phyloP scores from a whole-genome alignment of 2,329 filamentous ascomycete genomes.

The Leptographium galeiforme region DNA sequence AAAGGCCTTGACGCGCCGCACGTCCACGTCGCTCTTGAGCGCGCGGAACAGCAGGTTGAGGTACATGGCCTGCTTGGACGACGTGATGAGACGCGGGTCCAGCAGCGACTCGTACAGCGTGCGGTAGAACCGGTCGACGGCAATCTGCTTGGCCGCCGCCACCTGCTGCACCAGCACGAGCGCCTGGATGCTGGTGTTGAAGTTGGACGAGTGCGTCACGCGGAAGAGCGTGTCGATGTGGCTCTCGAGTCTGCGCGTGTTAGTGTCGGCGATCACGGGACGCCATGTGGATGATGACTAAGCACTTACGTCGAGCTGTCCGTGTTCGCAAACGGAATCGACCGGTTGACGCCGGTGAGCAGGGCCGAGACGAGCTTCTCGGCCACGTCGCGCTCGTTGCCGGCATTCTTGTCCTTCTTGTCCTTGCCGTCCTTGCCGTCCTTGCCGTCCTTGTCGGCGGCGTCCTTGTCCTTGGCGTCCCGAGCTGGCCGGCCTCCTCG shows the following conservation, averaged over 20 bases:
- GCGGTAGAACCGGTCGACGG: slow-evolving; percentile 83
- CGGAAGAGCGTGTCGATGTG: slow-evolving; percentile 91
- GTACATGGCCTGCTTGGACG: slow-evolving; percentile 91
- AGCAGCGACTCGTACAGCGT: slow-evolving; percentile 91
- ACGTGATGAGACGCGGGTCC: slow-evolving; percentile 74
- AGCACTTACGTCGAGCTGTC: slow-evolving; percentile 55
- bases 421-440: slow-evolving; percentile 19
- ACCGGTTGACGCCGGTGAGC: slow-evolving; percentile 87
- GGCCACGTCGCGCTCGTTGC: slow-evolving; percentile 52
- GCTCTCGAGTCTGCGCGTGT: slow-evolving; percentile 51
- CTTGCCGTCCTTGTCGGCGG: slow-evolving; percentile 4
- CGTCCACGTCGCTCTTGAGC: slow-evolving; percentile 79
- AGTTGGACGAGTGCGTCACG: slow-evolving; percentile 95
- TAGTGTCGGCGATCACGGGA: slow-evolving; percentile 1
- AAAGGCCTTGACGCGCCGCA: slow-evolving; percentile 88
- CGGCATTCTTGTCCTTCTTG: slow-evolving; percentile 22
- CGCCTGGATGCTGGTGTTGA: slow-evolving; percentile 96
- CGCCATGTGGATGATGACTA: neutral
- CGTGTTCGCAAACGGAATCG: slow-evolving; percentile 79
- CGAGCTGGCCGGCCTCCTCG: slow-evolving; percentile 5
- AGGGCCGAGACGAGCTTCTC: slow-evolving; percentile 91
- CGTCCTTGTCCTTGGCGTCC: slow-evolving; percentile 7
- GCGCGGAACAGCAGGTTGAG: slow-evolving; percentile 83
- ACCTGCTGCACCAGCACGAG: slow-evolving; percentile 91
- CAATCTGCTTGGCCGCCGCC: slow-evolving; percentile 63